Evolutionary conservation across 176 grass and related monocot species (phyloP).

Genomic region (Carex littledalei): DNA sequence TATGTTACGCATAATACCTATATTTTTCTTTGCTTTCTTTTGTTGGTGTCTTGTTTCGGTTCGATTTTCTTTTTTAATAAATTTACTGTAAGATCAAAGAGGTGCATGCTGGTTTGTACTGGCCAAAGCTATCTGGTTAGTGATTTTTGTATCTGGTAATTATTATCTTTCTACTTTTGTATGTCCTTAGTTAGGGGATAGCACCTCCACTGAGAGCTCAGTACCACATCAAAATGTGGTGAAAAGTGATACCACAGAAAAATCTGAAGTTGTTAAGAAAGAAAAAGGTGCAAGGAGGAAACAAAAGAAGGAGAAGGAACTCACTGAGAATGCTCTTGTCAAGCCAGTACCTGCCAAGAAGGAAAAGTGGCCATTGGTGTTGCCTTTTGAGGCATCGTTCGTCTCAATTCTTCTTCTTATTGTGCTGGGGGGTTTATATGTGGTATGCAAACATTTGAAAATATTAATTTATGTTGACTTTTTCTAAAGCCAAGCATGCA

Average conservation of each 20-base stretch:
- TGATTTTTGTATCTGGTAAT: neutral
- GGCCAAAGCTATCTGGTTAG: neutral
- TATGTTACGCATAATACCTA: constrained; percentile 1
- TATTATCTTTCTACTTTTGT: constrained; percentile 23
- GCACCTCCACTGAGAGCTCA: constrained; percentile 29
- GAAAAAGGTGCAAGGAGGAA: constrained; percentile 85
- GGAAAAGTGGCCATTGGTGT: constrained; percentile 60
- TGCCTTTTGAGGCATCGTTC: constrained; percentile 81
- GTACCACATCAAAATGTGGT: constrained; percentile 31
- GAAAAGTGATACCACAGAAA: constrained; percentile 48
- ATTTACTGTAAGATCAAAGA: neutral
- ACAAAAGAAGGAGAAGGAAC: constrained; percentile 86
- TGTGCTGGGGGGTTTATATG: constrained; percentile 86
- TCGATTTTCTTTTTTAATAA: neutral
- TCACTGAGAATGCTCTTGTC: constrained; percentile 38
- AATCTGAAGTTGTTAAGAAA: constrained; percentile 58
- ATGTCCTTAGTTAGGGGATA: constrained; percentile 57
- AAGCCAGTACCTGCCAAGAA: constrained; percentile 34
- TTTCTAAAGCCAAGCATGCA: constrained; percentile 8
- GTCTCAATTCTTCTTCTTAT: constrained; percentile 75
- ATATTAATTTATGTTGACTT: constrained; percentile 10
- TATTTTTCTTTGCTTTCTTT: constrained; percentile 19
- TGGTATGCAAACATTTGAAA: constrained; percentile 49
- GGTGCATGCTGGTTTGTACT: neutral
- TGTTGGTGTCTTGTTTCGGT: neutral